Percentiles rank a stretch among this genome's conserved stretches.
Evolutionary conservation across 2,329 filamentous ascomycete genomes (phyloP).

Genomic region (Paracoccidioides brasiliensis): DNA sequence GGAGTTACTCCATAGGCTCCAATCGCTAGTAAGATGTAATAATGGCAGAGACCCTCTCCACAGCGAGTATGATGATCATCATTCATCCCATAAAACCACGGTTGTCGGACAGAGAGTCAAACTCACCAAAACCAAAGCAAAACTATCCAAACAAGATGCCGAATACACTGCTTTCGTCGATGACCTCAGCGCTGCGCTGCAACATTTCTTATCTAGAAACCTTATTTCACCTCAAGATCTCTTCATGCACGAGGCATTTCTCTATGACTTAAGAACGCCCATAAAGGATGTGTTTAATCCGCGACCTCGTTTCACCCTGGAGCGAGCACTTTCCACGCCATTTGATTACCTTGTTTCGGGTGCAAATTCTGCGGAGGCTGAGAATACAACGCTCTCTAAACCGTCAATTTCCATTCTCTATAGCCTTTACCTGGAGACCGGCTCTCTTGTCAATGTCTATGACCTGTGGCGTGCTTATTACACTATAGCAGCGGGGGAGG

Average conservation of each 20-base stretch:
- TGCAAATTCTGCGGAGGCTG: conserved; percentile 21
- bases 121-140: conserved; percentile 43
- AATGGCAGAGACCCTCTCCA: conserved; percentile 43
- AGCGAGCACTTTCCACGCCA: conserved; percentile 45
- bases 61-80: conserved; percentile 61
- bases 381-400: conserved; percentile 37
- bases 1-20: conserved; percentile 34
- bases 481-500: conserved; percentile 34
- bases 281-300: conserved; percentile 46
- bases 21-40: conserved; percentile 35
- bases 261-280: conserved; percentile 46
- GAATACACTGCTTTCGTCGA: conserved; percentile 43
- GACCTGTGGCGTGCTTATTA: conserved; percentile 51
- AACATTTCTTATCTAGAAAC: conserved; percentile 32
- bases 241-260: conserved; percentile 43
- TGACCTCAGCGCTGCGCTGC: conserved; percentile 33
- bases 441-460: conserved; percentile 45
- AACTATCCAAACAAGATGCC: conserved; percentile 40
- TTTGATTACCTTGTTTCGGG: conserved; percentile 48
- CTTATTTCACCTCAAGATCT: conserved; percentile 39
- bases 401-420: conserved; percentile 48
- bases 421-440: conserved; percentile 51
- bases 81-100: conserved; percentile 42
- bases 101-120: conserved; percentile 48
- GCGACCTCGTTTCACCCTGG: conserved; percentile 44